Evolutionary conservation across 805 yeast genomes (phyloP), one percentile per base, ranked within the genome.

Genomic region (Candida andamanensis): DNA sequence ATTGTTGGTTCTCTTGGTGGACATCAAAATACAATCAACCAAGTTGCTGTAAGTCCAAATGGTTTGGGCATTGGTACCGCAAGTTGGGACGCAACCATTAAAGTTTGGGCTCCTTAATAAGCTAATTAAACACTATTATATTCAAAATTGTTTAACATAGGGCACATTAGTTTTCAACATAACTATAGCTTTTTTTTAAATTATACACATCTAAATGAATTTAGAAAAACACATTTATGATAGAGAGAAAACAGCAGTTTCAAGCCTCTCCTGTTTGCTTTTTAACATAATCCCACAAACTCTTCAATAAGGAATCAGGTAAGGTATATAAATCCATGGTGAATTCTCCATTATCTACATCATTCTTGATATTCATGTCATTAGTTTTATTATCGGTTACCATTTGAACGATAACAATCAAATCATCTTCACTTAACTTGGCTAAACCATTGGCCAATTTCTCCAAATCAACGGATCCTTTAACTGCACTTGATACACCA

Each of bases 311-410:
- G 25, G 83, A 77, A 54, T 90, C 97, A 14, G 97, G 97, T 45
- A 90, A 68, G 17, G 97, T 89, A 59, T 78, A 89, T 46, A 90
- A 72, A 62, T 90, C 98, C 85, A 90, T 85, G 33, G 95, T 86
- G 58, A 92, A 90, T 65, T 92, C 97, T 32, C 98, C 98, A 49
- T 85, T 90, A 41, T 90, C 97, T 30, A 85, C 87, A 50, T 90
- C 95, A 57, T 92, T 90, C 55, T 89, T 89, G 47, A 90, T 82
- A 60, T 83, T 87, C 95, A 90, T 90, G 29, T 90, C 97, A 27
- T 85, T 77, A 4, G 97, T 86, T 53, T 85, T 76, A 63, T 92
- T 92, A 57, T 90, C 97, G 26, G 95, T 87, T 24, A 90, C 92
- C 96, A 90, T 89, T 61, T 90, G 97, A 34, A 90, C 97, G 29